Conservation (phyloP, 352 stramenopile genomes). For the Hyphochytrium catenoides region DNA sequence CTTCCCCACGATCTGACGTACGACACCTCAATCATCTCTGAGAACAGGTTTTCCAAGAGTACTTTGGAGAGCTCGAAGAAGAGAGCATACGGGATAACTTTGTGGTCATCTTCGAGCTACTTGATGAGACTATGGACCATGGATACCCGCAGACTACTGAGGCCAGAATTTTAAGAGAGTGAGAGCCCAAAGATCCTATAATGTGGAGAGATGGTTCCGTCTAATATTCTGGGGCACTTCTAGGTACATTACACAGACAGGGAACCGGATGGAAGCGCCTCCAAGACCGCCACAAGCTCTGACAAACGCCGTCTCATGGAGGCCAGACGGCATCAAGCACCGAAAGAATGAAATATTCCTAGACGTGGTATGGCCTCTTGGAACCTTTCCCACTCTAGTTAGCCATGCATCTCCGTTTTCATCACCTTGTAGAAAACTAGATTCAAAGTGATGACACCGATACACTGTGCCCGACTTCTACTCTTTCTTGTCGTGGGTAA, state of each 20-base stretch:
- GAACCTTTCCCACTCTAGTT: too few species aligned
- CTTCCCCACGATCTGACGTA: neutral
- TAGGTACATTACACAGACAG: slow-evolving; percentile 91
- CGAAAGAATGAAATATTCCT: slow-evolving; percentile 99
- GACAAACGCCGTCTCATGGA: slow-evolving; percentile 97
- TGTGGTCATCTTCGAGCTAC: slow-evolving; percentile 98
- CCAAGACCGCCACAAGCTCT: slow-evolving; percentile 78
- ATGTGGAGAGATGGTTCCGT: slow-evolving; percentile 4
- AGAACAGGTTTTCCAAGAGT: slow-evolving; percentile 88
- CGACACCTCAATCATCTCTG: neutral
- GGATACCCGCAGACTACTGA: slow-evolving; percentile 78
- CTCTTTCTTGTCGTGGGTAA: too few species aligned
- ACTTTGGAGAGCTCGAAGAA: slow-evolving; percentile 97
- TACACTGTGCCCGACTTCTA: too few species aligned
- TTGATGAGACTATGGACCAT: slow-evolving; percentile 99
- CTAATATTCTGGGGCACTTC: neutral
- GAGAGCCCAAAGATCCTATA: slow-evolving; percentile 60
- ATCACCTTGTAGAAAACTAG: too few species aligned
- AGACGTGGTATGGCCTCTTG: slow-evolving; percentile 84
- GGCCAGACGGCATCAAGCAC: slow-evolving; percentile 97
- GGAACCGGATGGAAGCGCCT: slow-evolving; percentile 75
- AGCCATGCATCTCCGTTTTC: too few species aligned
- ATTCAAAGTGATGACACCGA: too few species aligned
- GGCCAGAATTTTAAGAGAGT: slow-evolving; percentile 29
- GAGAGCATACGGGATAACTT: slow-evolving; percentile 99